These are phyloP conservation scores for Amanita exitialis DNA, from an alignment of 768 basidiomycete species.

Conservation along the genomic window DNA sequence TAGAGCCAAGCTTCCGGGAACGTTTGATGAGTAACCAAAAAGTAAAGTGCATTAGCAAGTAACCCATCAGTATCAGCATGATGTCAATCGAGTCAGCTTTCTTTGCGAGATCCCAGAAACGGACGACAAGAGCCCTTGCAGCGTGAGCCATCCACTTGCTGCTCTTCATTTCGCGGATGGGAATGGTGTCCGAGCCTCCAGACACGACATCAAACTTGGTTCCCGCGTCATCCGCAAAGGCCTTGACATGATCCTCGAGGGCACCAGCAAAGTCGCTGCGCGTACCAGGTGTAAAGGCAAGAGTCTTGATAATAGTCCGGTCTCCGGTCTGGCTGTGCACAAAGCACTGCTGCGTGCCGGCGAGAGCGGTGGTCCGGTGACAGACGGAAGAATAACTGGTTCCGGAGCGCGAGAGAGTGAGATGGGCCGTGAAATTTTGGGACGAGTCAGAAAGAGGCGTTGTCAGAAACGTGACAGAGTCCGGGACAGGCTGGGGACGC, in stretches of 20 bases:
- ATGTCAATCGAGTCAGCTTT: conserved; percentile 97
- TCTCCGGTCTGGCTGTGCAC: conserved; percentile 27
- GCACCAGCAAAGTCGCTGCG: conserved; percentile 42
- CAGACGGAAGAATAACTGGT: conserved; percentile 43
- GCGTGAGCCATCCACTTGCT: conserved; percentile 91
- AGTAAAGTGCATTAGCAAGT: conserved; percentile 91
- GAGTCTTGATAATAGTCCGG: conserved; percentile 32
- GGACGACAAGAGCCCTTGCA: conserved; percentile 55
- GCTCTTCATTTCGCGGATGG: conserved; percentile 67
- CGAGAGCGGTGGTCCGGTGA: conserved; percentile 24
- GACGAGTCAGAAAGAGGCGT: conserved; percentile 32
- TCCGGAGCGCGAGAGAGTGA: conserved; percentile 31
- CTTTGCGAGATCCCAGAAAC: conserved; percentile 85
- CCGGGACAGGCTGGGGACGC: conserved; percentile 16
- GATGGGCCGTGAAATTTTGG: conserved; percentile 38
- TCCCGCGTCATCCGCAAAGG: conserved; percentile 26
- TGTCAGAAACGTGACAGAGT: conserved; percentile 26
- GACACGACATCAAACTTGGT: conserved; percentile 44
- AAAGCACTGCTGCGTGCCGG: conserved; percentile 20
- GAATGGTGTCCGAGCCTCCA: conserved; percentile 29
- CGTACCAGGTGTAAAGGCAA: conserved; percentile 39
- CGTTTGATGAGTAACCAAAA: conserved; percentile 88
- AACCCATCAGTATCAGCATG: conserved; percentile 85
- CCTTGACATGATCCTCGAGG: conserved; percentile 12
- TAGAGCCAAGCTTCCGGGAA: conserved; percentile 74